Base-by-base conservation (phyloP, 352 stramenopile species). In the Globisporangium radiosum region DNA sequence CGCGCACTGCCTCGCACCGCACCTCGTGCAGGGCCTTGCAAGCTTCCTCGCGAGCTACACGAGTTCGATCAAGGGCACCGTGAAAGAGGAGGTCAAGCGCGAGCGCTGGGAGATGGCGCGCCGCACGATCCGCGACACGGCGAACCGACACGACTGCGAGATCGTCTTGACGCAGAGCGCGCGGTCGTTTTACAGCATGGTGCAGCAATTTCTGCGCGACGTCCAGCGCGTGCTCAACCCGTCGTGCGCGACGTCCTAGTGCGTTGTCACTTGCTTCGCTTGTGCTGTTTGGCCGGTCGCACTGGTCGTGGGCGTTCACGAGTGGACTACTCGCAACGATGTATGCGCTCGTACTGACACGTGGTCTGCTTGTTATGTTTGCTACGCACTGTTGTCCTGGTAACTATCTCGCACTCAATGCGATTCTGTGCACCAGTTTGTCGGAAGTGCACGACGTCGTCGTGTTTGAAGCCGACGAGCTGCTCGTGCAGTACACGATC, bases 131-230 rank as follows among this genome's bases (percentile, higher is more conserved):
- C 80, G 84, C 8, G 81, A 90, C 43, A 76, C 78, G 0, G 77
- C 90, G 14, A 86, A 74, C 52, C 87, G 78, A 50, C 50, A 71
- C 45, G 81, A 94, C 48, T 64, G 69, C 33, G 84, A 92, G 62
- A 88, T 94, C 60, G 75, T 85, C n/a, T 66, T 94, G 56, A 91
- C 77, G 7, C 81, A 94, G 52, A 94, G 84, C 56, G 81, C 80
- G 17, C 68, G 81, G 3, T 84, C 71, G 1, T 90, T 92, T 58
- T 92, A 91, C 64, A 87, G 76, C 19, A 79, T 90, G 53, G 64
- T 94, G 3, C 84, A 94, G 52, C 84, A 94, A 59, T 94, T 86
- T 64, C 63, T 94, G 1, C 78, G 84, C 1, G 84, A 94, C 60
- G 63, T 83, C 4, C 81, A 90, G 54, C 81, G 83, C 1, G 77